Evolutionary conservation across 495 filamentous ascomycete species (phyloP).

Genomic region (Immersiella caudata): DNA sequence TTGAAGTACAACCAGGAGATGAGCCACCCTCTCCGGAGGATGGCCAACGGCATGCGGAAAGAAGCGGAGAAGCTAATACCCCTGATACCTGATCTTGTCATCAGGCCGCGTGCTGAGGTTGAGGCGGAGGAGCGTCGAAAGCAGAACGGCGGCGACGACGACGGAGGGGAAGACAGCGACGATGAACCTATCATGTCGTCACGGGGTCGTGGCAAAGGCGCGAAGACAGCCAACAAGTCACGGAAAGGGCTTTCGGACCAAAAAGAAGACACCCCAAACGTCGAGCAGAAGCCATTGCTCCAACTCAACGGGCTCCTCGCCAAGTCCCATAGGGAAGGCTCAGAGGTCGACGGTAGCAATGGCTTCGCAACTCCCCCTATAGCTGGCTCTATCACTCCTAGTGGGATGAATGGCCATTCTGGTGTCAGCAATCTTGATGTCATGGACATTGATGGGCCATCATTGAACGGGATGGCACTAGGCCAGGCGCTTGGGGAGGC

Average conservation of each 20-base stretch:
- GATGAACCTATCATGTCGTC: conserved; percentile 99
- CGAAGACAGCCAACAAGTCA: conserved; percentile 72
- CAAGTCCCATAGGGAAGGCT: conserved; percentile 52
- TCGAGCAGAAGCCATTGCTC: conserved; percentile 62
- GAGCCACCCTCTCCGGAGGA: conserved; percentile 83
- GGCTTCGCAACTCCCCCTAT: conserved; percentile 83
- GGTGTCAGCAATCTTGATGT: conserved; percentile 72
- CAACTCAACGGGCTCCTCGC: conserved; percentile 57
- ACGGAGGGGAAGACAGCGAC: conserved; percentile 85
- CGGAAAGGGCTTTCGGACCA: conserved; percentile 76
- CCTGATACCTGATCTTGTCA: conserved; percentile 88
- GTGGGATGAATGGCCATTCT: conserved; percentile 68
- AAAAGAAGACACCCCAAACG: conserved; percentile 78
- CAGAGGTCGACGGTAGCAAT: conserved; percentile 68
- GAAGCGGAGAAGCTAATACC: conserved; percentile 95
- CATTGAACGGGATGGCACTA: conserved; percentile 62
- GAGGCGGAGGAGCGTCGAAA: conserved; percentile 92
- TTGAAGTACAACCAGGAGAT: conserved; percentile 92
- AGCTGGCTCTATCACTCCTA: conserved; percentile 74
- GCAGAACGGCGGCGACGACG: conserved; percentile 75
- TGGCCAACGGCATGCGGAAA: conserved; percentile 94
- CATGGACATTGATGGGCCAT: conserved; percentile 79
- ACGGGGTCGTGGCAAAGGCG: conserved; percentile 78
- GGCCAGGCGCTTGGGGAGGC: conserved; percentile 55
- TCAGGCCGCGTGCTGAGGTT: conserved; percentile 88